Evolutionary conservation across 495 filamentous ascomycete species (phyloP).

Genomic region (Talaromyces adpressus): DNA sequence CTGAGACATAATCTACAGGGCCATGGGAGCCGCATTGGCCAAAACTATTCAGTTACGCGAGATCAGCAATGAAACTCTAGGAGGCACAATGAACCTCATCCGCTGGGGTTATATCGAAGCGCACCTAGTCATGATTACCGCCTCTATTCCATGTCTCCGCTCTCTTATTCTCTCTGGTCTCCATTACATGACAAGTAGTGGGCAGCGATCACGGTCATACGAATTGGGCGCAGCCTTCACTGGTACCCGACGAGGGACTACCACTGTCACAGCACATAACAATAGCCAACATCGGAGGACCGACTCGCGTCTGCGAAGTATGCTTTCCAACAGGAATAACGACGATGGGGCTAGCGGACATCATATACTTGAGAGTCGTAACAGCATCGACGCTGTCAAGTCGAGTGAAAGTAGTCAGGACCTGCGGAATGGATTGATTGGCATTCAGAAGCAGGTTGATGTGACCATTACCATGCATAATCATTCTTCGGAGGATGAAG

Average conservation of each 20-base stretch:
- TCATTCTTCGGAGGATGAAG: constrained; percentile 23
- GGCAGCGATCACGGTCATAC: not conserved
- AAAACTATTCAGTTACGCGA: constrained; percentile 33
- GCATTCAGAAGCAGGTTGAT: not conserved
- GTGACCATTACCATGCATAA: not conserved
- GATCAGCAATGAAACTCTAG: constrained; percentile 7
- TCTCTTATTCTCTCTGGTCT: not conserved
- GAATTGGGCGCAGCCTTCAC: not conserved
- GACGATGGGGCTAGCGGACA: not conserved
- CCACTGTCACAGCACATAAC: not conserved
- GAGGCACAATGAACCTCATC: not conserved
- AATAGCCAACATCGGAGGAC: not conserved
- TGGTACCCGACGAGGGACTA: not conserved
- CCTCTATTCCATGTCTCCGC: constrained; percentile 4
- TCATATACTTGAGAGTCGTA: not conserved
- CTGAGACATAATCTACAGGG: constrained; percentile 12
- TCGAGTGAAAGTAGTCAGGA: not conserved
- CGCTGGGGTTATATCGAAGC: constrained; percentile 4
- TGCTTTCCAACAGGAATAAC: not conserved
- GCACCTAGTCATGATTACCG: constrained; percentile 6
- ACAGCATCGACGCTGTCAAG: not conserved
- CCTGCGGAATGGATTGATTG: not conserved
- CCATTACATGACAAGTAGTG: not conserved
- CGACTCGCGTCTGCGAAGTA: not conserved
- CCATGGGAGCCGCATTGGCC: constrained; percentile 35